Conservation (phyloP, 257 asterid species). For the Prunella vulgaris region DNA sequence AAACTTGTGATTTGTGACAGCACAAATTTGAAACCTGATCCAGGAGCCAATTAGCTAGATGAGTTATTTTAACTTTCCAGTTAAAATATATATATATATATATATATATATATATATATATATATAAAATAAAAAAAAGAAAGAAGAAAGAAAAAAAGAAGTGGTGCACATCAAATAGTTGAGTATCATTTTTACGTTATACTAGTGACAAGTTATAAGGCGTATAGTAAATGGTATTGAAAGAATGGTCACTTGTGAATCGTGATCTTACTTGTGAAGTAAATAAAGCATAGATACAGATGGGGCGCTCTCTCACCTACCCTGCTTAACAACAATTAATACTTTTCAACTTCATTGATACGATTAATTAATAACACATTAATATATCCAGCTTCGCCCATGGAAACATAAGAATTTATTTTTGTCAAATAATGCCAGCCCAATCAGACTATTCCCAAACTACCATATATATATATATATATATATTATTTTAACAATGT, state of each 20-base stretch:
- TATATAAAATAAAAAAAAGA: too few species aligned
- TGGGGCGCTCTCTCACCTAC: constrained; percentile 21
- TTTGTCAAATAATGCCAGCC: constrained; percentile 22
- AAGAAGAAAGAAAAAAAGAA: too few species aligned
- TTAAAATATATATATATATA: too few species aligned
- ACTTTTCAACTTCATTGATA: constrained; percentile 27
- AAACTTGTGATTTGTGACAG: too few species aligned
- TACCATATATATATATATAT: background rate
- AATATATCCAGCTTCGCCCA: constrained; percentile 24
- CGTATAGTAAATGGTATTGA: background rate
- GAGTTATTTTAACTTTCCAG: too few species aligned
- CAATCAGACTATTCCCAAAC: background rate
- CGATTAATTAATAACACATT: constrained; percentile 19
- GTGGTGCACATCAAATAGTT: background rate
- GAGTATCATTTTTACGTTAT: background rate
- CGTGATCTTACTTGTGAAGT: constrained; percentile 10
- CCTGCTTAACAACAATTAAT: constrained; percentile 15
- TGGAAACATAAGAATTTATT: constrained; percentile 21
- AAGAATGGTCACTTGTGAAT: background rate
- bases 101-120: too few species aligned
- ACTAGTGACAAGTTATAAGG: background rate
- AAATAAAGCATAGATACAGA: background rate
- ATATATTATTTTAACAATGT: background rate
- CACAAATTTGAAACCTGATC: too few species aligned
- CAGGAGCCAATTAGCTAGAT: too few species aligned